Percentiles rank a stretch among this genome's conserved stretches.
Evolutionary conservation across 768 basidiomycete genomes (phyloP).

Genomic region (Mycena venus): DNA sequence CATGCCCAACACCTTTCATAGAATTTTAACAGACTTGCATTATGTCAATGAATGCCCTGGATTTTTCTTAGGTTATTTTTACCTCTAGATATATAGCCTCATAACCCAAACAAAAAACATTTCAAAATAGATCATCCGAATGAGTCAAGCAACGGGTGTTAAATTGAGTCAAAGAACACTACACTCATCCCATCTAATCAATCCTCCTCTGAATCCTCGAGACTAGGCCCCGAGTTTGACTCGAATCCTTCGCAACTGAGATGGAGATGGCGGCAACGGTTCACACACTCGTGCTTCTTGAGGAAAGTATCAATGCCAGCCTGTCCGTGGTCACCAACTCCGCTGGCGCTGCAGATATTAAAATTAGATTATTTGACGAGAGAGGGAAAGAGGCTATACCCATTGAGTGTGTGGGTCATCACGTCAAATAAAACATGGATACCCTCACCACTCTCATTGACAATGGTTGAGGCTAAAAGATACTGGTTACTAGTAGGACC

Average conservation of each 20-base stretch:
- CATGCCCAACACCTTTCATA: too few relatives aligned
- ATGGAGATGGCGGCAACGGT: neutral
- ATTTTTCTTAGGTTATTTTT: too few relatives aligned
- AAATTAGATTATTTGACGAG: neutral
- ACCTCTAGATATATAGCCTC: too few relatives aligned
- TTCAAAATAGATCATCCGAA: too few relatives aligned
- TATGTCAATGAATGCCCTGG: too few relatives aligned
- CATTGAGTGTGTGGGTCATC: neutral
- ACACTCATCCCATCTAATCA: too few relatives aligned
- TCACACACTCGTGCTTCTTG: neutral
- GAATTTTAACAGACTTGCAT: too few relatives aligned
- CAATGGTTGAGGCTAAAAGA: neutral
- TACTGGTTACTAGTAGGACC: neutral
- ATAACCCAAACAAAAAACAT: too few relatives aligned
- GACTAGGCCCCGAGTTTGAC: neutral
- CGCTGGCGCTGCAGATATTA: neutral
- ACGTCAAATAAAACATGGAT: neutral
- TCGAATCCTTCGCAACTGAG: neutral
- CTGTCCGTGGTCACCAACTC: constrained; percentile 4
- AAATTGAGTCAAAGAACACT: too few relatives aligned
- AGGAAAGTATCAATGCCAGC: neutral
- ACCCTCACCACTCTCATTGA: neutral
- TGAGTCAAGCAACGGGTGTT: too few relatives aligned
- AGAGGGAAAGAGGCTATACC: neutral
- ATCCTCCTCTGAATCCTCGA: neutral